Conservation (phyloP, 2,329 filamentous ascomycete species). For the Fusarium proliferatum region DNA sequence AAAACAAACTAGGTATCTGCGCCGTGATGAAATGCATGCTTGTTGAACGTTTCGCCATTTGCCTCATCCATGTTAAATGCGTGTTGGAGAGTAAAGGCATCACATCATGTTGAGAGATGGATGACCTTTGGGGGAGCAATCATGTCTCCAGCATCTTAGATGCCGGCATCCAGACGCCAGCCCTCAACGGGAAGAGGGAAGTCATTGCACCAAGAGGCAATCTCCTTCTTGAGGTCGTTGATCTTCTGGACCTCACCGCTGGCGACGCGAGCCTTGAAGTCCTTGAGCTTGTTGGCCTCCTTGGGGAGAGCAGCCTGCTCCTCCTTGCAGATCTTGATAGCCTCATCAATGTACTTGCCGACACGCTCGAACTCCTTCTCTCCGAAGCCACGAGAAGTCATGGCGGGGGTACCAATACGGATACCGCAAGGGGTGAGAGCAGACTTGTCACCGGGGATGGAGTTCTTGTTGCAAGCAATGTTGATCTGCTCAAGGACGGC, state of each 20-base stretch:
- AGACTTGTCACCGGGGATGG: slow-evolving; percentile 96
- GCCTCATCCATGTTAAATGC: slow-evolving; percentile 49
- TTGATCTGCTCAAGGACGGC: slow-evolving; percentile 97
- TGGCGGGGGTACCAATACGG: slow-evolving; percentile 95
- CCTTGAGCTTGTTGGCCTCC: slow-evolving; percentile 99
- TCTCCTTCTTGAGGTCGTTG: slow-evolving; percentile 87
- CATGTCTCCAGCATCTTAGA: slow-evolving; percentile 55
- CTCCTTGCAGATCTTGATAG: slow-evolving; percentile 90
- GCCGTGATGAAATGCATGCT: slow-evolving; percentile 49
- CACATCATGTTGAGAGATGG: slow-evolving; percentile 24
- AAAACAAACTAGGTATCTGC: slow-evolving; percentile 44
- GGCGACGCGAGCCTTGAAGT: slow-evolving; percentile 95
- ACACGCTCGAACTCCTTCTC: slow-evolving; percentile 93
- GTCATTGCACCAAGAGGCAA: slow-evolving; percentile 83
- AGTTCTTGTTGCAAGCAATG: slow-evolving; percentile 99
- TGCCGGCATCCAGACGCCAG: slow-evolving; percentile 70
- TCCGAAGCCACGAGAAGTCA: slow-evolving; percentile 95
- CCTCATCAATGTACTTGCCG: slow-evolving; percentile 86
- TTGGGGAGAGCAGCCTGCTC: slow-evolving; percentile 88
- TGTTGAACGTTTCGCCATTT: slow-evolving; percentile 49
- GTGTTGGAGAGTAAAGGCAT: slow-evolving; percentile 34
- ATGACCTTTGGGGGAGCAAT: slow-evolving; percentile 9
- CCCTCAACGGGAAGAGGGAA: slow-evolving; percentile 93
- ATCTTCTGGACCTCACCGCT: slow-evolving; percentile 83
- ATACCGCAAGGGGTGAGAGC: slow-evolving; percentile 94